A percentile compares a stretch with the other conserved stretches of the same genome.
phyloP scores from a whole-genome alignment of 1,284 basidiomycete species.

The Cutaneotrichosporon dermatis region DNA sequence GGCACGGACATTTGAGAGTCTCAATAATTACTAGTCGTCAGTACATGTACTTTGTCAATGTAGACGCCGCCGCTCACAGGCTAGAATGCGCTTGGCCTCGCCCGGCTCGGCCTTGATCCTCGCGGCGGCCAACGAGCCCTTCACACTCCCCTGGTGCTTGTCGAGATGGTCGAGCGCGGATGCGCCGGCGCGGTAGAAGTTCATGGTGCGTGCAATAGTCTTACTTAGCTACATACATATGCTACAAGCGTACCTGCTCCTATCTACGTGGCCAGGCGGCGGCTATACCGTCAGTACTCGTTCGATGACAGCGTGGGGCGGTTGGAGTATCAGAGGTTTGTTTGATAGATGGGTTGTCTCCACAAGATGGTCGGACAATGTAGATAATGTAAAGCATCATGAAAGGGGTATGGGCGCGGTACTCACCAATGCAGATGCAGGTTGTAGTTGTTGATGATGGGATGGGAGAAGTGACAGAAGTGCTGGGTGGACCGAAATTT shows the following conservation, averaged over 20 bases:
- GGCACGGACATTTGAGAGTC: conserved; percentile 74
- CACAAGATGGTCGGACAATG: conserved; percentile 47
- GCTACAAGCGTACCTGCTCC: conserved; percentile 8
- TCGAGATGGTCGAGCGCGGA: conserved; percentile 76
- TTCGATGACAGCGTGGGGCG: not conserved
- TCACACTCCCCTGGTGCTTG: conserved; percentile 75
- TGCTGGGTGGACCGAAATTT: not conserved
- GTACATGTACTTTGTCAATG: not conserved
- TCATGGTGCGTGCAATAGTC: conserved; percentile 57
- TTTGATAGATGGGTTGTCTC: conserved; percentile 31
- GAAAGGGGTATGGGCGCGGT: conserved; percentile 17
- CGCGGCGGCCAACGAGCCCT: conserved; percentile 36
- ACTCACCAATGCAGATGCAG: conserved; percentile 1
- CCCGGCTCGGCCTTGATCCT: conserved; percentile 53
- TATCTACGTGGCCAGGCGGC: not conserved
- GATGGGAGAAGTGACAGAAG: not conserved
- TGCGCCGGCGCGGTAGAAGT: conserved; percentile 87
- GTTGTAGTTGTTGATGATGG: not conserved
- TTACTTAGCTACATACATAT: conserved; percentile 10
- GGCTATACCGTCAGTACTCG: not conserved
- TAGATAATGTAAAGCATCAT: conserved; percentile 48
- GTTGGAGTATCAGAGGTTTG: conserved; percentile 23
- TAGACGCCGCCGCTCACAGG: conserved; percentile 29
- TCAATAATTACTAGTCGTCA: conserved; percentile 64
- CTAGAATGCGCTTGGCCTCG: conserved; percentile 61